phyloP scores from a whole-genome alignment of 768 basidiomycete genomes.

The Leccinum olivaceopallidum region DNA sequence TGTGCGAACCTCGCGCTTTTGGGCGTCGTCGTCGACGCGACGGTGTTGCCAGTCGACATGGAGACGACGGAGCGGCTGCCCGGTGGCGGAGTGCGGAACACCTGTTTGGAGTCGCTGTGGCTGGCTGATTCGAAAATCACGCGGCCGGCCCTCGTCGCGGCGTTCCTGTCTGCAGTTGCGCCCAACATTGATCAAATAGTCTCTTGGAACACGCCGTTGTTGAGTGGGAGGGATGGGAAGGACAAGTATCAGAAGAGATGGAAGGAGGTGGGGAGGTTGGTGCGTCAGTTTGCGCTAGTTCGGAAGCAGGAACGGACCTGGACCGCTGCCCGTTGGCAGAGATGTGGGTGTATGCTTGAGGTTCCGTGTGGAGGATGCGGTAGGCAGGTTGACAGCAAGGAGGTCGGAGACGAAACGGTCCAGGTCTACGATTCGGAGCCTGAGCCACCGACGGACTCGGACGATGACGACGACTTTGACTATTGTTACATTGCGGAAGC shows the following conservation, averaged over 20 bases:
- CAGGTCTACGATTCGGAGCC: conserved; percentile 27
- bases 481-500: conserved; percentile 23
- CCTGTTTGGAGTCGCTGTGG: conserved; percentile 30
- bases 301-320: conserved; percentile 25
- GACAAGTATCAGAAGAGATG: conserved; percentile 28
- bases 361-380: neutral
- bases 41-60: conserved; percentile 12
- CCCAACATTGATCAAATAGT: conserved; percentile 31
- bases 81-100: conserved; percentile 26
- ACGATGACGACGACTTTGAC: conserved; percentile 29
- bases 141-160: conserved; percentile 26
- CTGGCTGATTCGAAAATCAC: conserved; percentile 30
- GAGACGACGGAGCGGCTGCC: conserved; percentile 6
- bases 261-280: conserved; percentile 23
- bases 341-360: neutral
- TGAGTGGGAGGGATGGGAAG: conserved; percentile 26
- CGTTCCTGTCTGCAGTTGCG: conserved; percentile 31
- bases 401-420: conserved; percentile 9
- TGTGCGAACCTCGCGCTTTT: conserved; percentile 28
- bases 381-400: neutral
- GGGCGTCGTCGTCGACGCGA: conserved; percentile 32
- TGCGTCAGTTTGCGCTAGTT: conserved; percentile 22
- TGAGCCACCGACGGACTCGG: conserved; percentile 20
- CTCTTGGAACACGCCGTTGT: conserved; percentile 32
- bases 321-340: conserved; percentile 5